Evolutionary conservation across 2,329 filamentous ascomycete species (phyloP).

Genomic region (Aschersonia sp.): DNA sequence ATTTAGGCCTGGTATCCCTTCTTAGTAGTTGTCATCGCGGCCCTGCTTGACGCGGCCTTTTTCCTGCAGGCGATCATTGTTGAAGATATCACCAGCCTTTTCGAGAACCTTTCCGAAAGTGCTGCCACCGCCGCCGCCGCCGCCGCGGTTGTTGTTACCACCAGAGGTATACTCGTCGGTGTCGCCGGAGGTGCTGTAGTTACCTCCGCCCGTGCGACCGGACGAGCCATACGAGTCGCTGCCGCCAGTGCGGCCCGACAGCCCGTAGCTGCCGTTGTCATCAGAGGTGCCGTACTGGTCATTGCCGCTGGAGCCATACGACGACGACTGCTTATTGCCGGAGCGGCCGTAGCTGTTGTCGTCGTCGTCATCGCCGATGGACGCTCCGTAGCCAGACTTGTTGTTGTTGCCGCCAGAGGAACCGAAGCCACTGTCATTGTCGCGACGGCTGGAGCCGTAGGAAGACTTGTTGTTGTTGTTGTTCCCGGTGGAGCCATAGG

Average conservation of each 20-base stretch:
- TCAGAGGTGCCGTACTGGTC: conserved; percentile 9
- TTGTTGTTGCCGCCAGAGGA: no score
- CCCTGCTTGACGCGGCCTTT: conserved; percentile 29
- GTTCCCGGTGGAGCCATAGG: conserved; percentile 2
- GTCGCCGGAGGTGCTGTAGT: conserved; percentile 5
- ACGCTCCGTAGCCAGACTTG: no score
- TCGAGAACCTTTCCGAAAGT: conserved; percentile 42
- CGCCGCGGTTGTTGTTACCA: conserved; percentile 3
- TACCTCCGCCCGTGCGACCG: conserved; percentile 3
- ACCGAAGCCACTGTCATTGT: no score
- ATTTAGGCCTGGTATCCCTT: not conserved
- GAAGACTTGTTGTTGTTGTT: not conserved
- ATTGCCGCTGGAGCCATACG: conserved; percentile 4
- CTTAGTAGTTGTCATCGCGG: conserved; percentile 10
- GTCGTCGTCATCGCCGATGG: no score
- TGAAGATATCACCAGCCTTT: conserved; percentile 36
- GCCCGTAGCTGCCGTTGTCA: conserved; percentile 6
- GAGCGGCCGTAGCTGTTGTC: not conserved
- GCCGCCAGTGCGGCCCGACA: not conserved
- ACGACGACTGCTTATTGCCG: not conserved
- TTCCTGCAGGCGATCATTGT: conserved; percentile 28
- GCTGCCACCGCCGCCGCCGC: conserved; percentile 21
- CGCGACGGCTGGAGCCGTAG: no score
- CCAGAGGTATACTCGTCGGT: conserved; percentile 9
- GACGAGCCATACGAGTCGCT: conserved; percentile 7